These are phyloP conservation scores for Knoxia roxburghii DNA, from an alignment of 257 asterid species.

Conservation along the genomic window DNA sequence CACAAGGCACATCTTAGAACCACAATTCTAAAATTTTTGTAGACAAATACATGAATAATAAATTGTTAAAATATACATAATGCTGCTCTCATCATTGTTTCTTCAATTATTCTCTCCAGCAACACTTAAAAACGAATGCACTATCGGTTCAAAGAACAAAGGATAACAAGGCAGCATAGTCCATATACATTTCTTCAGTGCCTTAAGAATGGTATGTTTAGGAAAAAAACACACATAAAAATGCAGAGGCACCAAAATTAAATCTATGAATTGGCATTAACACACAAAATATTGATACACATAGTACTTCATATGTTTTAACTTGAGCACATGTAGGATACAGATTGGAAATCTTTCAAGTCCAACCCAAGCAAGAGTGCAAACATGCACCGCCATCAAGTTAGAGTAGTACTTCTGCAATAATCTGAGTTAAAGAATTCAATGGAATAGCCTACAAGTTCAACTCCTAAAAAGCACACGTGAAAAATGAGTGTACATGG, in stretches of 20 bases:
- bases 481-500: too few species aligned
- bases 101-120: background rate
- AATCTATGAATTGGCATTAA: background rate
- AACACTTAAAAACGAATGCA: background rate
- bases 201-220: background rate
- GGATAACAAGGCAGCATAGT: background rate
- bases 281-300: background rate
- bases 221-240: background rate
- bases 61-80: background rate
- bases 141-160: background rate
- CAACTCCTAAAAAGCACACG: conserved; percentile 9
- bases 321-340: conserved; percentile 28
- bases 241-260: background rate
- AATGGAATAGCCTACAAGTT: conserved; percentile 11
- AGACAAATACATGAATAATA: background rate
- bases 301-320: background rate
- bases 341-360: conserved; percentile 21
- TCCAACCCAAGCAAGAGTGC: conserved; percentile 31
- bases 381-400: conserved; percentile 34
- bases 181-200: background rate
- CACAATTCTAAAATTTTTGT: background rate
- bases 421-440: conserved; percentile 34
- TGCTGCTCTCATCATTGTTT: background rate
- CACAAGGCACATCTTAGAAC: background rate
- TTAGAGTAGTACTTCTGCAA: conserved; percentile 31